Base-by-base conservation (phyloP, 1,284 basidiomycete species). In the Microbotryum saponariae region DNA sequence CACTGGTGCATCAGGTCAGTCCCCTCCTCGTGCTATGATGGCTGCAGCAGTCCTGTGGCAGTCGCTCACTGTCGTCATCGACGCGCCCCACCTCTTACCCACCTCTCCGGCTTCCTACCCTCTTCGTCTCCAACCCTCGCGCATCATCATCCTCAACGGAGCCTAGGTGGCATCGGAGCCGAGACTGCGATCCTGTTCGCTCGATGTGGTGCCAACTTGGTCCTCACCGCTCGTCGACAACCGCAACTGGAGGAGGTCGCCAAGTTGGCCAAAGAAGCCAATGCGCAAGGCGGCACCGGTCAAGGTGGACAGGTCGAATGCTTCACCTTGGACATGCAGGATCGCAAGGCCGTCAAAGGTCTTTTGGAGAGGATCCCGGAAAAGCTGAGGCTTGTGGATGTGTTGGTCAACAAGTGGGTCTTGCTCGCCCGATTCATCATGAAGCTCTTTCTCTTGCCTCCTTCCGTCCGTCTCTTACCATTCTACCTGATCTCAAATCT, bases 341-440 rank as follows among this genome's bases (percentile, higher is more conserved):
- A 91, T 75, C 83, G 81, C 70, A 72, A 76, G 50, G 86, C 88
- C 71, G 80, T 91, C 58, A 80, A 82, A 2, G 76, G 78, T 12
- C 77, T 91, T 16, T 82, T 83, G 76, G 82, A 84, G 47, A 83
- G 84, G 66, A 78, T 91, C 18, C 88, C 88, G 0, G 70, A 77
- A 47, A 82, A 85, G 33, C 54, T 68, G 31, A 51, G 51, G n/a
- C 50, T 82, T 53, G 78, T 91, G 52, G 88, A 91, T 71, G 79
- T 90, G 57, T 83, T 59, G 29, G 88, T 91, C 60, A 91, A 91
- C 76, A 91, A 91, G 89, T 88, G 42, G 20, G 59, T 57, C 21
- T 1, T 14, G n/a, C 47, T 25, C n/a, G 10, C 45, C 47, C 52
- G 29, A 20, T 31, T 25, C 27, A 3, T 25, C 27, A 3, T 29